phyloP scores from a whole-genome alignment of 2,329 filamentous ascomycete species.

The Pseudodiploospora longispora region DNA sequence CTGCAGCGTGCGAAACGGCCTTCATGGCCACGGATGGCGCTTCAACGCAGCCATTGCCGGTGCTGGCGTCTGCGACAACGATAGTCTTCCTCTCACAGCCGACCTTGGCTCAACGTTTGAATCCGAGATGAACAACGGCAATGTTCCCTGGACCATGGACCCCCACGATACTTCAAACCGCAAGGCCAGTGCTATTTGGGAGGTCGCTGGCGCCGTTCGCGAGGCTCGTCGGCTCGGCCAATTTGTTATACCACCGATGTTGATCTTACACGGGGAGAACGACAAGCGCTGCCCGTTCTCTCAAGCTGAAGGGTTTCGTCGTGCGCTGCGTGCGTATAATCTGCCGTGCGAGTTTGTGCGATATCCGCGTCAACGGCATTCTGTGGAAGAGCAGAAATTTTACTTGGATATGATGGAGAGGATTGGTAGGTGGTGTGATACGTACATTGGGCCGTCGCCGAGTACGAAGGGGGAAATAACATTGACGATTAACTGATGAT shows the following conservation, averaged over 20 bases:
- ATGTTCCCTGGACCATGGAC: conserved; percentile 14
- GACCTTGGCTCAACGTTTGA: conserved; percentile 11
- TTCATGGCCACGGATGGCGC: conserved; percentile 23
- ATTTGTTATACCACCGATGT: conserved; percentile 8
- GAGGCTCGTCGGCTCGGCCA: background rate
- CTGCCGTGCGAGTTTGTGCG: conserved; percentile 24
- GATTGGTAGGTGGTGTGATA: conserved; percentile 9
- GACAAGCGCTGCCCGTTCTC: conserved; percentile 24
- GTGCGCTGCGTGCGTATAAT: conserved; percentile 18
- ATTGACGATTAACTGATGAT: no score
- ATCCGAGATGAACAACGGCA: conserved; percentile 6
- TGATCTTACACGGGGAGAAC: conserved; percentile 21
- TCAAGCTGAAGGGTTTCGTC: conserved; percentile 24
- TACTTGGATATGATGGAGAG: conserved; percentile 18
- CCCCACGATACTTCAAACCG: background rate
- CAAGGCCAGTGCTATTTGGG: conserved; percentile 4
- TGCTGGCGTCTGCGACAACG: conserved; percentile 28
- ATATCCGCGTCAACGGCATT: conserved; percentile 26
- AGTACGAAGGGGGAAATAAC: no score
- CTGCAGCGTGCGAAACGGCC: conserved; percentile 25
- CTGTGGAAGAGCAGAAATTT: conserved; percentile 20
- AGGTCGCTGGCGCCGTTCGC: conserved; percentile 3
- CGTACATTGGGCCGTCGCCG: background rate
- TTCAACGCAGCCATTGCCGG: conserved; percentile 28
- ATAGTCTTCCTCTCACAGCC: conserved; percentile 25